Base-by-base conservation (phyloP, 2,329 filamentous ascomycete genomes). In the Trichophyton verrucosum region DNA sequence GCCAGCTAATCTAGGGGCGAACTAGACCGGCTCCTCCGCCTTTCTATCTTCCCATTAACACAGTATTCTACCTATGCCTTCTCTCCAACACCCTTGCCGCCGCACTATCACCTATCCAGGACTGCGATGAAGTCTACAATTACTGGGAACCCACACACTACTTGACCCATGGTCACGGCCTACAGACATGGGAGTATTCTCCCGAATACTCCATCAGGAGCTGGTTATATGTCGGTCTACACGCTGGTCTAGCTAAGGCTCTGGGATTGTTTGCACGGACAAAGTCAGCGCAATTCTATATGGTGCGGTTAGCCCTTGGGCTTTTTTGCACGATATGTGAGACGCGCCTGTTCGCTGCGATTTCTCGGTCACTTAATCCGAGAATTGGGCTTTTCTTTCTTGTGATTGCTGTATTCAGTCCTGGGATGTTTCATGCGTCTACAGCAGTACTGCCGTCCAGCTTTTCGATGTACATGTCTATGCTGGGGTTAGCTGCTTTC, bases 131-230 rank as follows among this genome's bases (percentile, higher is more conserved):
- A 77, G 92, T 92, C 9, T 99, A 95, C 81, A 99, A 99, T 73
- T 99, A 96, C 78, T 99, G 92, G 91, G 94, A 99, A 69, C 92
- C 94, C 0, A 85, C 91, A 0, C 94, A 99, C 74, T 99, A 96
- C 74, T 82, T 99, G 30, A 87, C 85, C 62, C 91, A 96, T 77
- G 89, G 89, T 68, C 92, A 95, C 70, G 94, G 92, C 44, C 80
- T 96, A 58, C 91, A 99, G 77, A 99, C 94, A 0, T 99, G 94
- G 94, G 94, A 99, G 74, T 99, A 97, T 75, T 95, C 92, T 0
- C 94, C 94, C 3, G 86, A 92, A 61, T 97, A 88, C 75, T 89
- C 91, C 58, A 96, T 99, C 67, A 86, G 94, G 64, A 96, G 91
- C 76, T 99, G 94, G 94, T 80, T 91, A 22, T 99, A 99, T 70